A percentile compares a stretch with the other conserved stretches of the same genome.
Evolutionary conservation across 106 monocot species (phyloP).

Genomic region (Triglochin maritima): DNA sequence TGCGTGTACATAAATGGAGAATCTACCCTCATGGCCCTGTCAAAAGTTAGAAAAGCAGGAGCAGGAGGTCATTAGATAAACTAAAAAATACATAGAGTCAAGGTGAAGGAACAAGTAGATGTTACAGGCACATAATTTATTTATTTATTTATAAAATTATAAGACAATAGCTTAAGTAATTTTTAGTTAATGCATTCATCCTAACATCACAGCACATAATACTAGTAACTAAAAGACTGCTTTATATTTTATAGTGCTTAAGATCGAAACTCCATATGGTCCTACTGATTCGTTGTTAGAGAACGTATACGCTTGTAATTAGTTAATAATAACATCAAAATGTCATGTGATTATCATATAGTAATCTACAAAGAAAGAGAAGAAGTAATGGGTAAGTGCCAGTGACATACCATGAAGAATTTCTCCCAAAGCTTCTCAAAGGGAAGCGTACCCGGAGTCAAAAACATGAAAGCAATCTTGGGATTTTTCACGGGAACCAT

Average conservation of each 20-base stretch:
- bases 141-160: not conserved
- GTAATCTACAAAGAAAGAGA: not conserved
- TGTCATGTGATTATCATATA: not conserved
- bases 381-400: not conserved
- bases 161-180: not conserved
- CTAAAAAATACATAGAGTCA: not conserved
- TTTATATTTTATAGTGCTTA: no score
- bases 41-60: not conserved
- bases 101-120: no score
- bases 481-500: conserved; percentile 27
- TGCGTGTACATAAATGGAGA: conserved; percentile 84
- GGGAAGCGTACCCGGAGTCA: conserved; percentile 76
- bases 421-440: conserved; percentile 95
- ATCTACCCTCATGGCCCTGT: conserved; percentile 83
- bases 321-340: not conserved
- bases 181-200: no score
- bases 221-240: no score
- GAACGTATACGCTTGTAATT: no score
- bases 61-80: conserved; percentile 1
- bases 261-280: no score
- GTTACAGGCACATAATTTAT: no score
- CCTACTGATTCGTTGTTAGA: no score
- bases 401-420: conserved; percentile 53
- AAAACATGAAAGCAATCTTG: conserved; percentile 94
- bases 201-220: no score